phyloP scores from a whole-genome alignment of 2,329 filamentous ascomycete species.

The Trichophyton mentagrophytes region DNA sequence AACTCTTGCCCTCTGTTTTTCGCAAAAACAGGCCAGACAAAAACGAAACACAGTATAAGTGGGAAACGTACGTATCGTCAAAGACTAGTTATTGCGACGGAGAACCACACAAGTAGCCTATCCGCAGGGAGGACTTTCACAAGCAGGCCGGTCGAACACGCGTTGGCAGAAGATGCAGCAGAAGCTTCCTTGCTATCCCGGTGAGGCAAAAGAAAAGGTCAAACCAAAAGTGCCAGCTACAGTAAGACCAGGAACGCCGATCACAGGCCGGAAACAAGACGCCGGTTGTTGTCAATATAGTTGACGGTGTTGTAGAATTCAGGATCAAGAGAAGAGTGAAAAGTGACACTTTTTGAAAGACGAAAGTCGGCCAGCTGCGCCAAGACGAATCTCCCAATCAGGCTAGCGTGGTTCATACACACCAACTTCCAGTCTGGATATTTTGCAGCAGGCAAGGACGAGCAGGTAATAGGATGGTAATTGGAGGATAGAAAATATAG shows the following conservation, averaged over 20 bases:
- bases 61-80: conserved; percentile 22
- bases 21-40: neutral
- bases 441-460: neutral
- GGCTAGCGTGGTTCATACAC: neutral
- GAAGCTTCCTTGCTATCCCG: conserved; percentile 1
- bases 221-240: neutral
- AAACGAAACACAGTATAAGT: neutral
- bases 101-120: conserved; percentile 20
- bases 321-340: neutral
- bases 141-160: neutral
- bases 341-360: neutral
- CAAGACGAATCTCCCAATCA: neutral
- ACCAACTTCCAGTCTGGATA: neutral
- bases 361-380: conserved; percentile 1
- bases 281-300: conserved; percentile 2
- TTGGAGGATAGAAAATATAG: conserved; percentile 13
- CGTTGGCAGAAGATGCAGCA: neutral
- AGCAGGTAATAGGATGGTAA: too few relatives aligned
- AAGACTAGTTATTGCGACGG: conserved; percentile 32
- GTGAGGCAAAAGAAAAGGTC: neutral
- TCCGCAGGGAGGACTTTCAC: neutral
- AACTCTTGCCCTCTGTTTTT: neutral
- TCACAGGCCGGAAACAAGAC: conserved; percentile 1
- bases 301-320: conserved; percentile 3
- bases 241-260: neutral